Conservation (phyloP, 2,329 filamentous ascomycete genomes). For the Coniochaeta hoffmannii region DNA sequence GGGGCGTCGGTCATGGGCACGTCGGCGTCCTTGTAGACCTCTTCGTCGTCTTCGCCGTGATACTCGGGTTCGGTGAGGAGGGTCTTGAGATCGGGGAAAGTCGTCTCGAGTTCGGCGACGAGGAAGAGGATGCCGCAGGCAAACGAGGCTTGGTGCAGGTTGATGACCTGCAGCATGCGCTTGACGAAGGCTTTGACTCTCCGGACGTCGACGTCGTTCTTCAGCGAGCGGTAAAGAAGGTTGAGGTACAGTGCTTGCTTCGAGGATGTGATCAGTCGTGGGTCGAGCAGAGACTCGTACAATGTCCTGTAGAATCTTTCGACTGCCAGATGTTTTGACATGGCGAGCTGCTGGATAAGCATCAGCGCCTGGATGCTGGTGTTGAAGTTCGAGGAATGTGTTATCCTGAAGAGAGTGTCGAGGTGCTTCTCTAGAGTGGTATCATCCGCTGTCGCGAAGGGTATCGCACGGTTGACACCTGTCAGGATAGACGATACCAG, state of each 20-base stretch:
- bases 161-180: constrained; percentile 78
- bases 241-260: constrained; percentile 96
- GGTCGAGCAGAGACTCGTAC: constrained; percentile 91
- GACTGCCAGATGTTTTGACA: constrained; percentile 69
- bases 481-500: constrained; percentile 85
- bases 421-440: constrained; percentile 79
- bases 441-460: constrained; percentile 78
- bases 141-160: constrained; percentile 86
- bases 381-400: constrained; percentile 98
- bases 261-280: constrained; percentile 78
- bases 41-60: constrained; percentile 63
- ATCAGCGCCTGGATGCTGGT: constrained; percentile 94
- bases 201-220: constrained; percentile 82
- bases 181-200: constrained; percentile 95
- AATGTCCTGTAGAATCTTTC: constrained; percentile 93
- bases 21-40: constrained; percentile 50
- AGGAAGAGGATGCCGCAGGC: constrained; percentile 90
- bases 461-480: constrained; percentile 91
- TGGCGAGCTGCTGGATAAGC: constrained; percentile 86
- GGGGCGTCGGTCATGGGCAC: constrained; percentile 46
- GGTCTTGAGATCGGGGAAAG: constrained; percentile 72
- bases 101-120: constrained; percentile 68
- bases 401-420: constrained; percentile 90
- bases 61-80: constrained; percentile 77
- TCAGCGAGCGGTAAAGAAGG: constrained; percentile 78